These are phyloP conservation scores for Glycine latifolia DNA, from an alignment of 306 rosid species.

Conservation along the genomic window DNA sequence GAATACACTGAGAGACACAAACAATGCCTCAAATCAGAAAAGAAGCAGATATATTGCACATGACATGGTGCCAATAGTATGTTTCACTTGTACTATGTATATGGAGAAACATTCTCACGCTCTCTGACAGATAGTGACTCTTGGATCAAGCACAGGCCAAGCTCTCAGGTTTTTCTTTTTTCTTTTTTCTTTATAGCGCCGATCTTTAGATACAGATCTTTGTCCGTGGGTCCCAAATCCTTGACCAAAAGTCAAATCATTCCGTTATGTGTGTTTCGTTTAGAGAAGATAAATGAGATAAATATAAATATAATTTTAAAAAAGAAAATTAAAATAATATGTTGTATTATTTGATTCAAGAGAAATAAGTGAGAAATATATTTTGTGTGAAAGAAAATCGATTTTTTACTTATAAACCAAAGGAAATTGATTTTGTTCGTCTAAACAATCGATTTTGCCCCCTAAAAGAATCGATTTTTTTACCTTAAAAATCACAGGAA, in stretches of 20 bases:
- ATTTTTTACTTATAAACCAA: too few species aligned
- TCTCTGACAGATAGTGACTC: slow-evolving; percentile 75
- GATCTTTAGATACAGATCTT: slow-evolving; percentile 66
- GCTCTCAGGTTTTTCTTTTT: not conserved
- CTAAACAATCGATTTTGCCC: too few species aligned
- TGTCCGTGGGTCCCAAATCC: slow-evolving; percentile 62
- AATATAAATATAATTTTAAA: too few species aligned
- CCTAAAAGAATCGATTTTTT: too few species aligned
- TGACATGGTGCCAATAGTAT: slow-evolving; percentile 14
- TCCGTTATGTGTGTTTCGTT: not conserved
- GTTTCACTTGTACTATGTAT: slow-evolving; percentile 5
- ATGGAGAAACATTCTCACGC: slow-evolving; percentile 76
- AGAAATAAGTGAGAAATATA: too few species aligned
- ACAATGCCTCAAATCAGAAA: slow-evolving; percentile 19
- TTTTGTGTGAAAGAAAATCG: too few species aligned
- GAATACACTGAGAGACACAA: not conserved
- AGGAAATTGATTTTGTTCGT: too few species aligned
- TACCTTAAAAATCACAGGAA: too few species aligned
- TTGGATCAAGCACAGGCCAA: slow-evolving; percentile 64
- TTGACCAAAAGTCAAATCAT: slow-evolving; percentile 78
- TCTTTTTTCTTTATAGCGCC: slow-evolving; percentile 52
- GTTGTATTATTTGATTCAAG: too few species aligned
- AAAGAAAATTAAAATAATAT: too few species aligned
- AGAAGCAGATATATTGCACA: slow-evolving; percentile 23
- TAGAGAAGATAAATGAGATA: too few species aligned